Conservation (phyloP, 176 grass and related monocot genomes). For the Triticum monococcum region DNA sequence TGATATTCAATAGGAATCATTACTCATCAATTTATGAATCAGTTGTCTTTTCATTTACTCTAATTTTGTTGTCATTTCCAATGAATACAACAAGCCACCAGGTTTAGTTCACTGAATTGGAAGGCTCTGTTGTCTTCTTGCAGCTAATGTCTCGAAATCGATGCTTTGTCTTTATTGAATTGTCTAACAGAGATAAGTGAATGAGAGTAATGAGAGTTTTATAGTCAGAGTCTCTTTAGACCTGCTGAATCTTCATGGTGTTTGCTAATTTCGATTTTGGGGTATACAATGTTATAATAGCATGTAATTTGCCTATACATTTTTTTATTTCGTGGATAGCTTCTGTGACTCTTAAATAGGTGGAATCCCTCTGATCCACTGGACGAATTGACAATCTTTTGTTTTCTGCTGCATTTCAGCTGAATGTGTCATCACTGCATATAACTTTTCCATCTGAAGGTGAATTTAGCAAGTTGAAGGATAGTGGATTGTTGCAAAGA, state of each 20-base stretch:
- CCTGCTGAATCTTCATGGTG: neutral
- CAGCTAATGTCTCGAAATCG: constrained; percentile 25
- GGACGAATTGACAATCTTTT: constrained; percentile 12
- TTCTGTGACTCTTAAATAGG: constrained; percentile 3
- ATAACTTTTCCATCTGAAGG: constrained; percentile 94
- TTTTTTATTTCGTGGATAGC: neutral
- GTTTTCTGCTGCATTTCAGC: constrained; percentile 51
- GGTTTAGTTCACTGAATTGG: constrained; percentile 13
- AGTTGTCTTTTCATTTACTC: neutral
- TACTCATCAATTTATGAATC: neutral
- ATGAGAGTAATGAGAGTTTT: constrained; percentile 6
- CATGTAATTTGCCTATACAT: neutral
- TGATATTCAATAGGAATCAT: neutral
- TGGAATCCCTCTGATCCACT: neutral
- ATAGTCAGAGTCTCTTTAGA: neutral
- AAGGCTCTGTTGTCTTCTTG: neutral
- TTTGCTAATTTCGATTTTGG: constrained; percentile 13
- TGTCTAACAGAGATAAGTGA: neutral
- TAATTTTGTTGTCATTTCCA: neutral
- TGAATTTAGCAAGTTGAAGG: constrained; percentile 81
- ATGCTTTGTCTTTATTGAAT: neutral
- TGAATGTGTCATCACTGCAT: constrained; percentile 83
- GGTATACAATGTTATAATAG: constrained; percentile 2
- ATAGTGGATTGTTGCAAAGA: constrained; percentile 75
- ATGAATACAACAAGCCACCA: neutral